Base-by-base conservation (phyloP, 352 stramenopile genomes). In the Pythium dissotocum region DNA sequence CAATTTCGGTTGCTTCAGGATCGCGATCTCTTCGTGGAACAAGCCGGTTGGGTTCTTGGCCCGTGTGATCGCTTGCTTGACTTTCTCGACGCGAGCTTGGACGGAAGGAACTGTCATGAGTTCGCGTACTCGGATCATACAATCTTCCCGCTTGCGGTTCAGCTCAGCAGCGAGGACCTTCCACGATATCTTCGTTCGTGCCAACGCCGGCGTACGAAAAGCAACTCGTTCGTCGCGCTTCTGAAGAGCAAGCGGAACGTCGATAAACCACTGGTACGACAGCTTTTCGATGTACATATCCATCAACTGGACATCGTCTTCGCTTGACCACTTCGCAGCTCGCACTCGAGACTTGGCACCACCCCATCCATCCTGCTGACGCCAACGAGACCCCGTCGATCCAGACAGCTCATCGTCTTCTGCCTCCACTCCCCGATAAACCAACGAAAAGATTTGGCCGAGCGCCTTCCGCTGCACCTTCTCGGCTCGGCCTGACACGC, bases 221-320 rank as follows among this genome's bases (percentile, higher is more conserved):
- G 84, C 84, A 0, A 91, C 71, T 6, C 73, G 75, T 67, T 94
- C 88, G 38, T 87, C 73, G n/a, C 75, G 61, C 28, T 74, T 75
- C 61, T 93, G 85, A 6, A 95, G 69, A 10, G 85, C 82, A 36
- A 92, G 38, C 0, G 88, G 88, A 6, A 95, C 64, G 24, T 93
- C 84, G 32, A 95, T 83, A 69, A 90, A 90, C 85, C 88, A 95
- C 33, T 82, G 77, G 21, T 74, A 80, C 2, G 85, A 89, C 36
- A 91, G 71, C 70, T 88, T 81, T 12, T 91, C 82, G 48, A 95
- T 72, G 70, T 93, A 95, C 33, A 81, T 52, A 53, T 91, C 79
- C 65, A 94, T 82, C 38, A 95, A 58, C 35, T 69, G 67, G n/a
- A 82, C 60, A 61, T 95, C 84, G 4, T 90, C 74, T 52, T 90